A percentile compares a stretch with the other conserved stretches of the same genome.
phyloP scores from a whole-genome alignment of 495 filamentous ascomycete genomes.

The Echria macrotheca region DNA sequence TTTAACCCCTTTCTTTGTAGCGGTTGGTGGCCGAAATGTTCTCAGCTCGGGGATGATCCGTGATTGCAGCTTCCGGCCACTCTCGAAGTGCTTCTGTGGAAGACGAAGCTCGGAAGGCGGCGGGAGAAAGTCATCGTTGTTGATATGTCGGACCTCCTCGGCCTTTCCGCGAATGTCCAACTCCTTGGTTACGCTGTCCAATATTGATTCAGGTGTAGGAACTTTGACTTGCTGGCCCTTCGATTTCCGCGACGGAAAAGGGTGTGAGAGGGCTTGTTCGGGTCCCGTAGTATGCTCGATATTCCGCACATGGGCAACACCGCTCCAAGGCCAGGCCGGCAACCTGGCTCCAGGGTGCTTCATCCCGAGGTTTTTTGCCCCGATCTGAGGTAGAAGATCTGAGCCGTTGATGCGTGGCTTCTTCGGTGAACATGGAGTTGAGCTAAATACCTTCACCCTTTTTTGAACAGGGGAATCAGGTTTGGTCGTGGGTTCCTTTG shows the following conservation, averaged over 20 bases:
- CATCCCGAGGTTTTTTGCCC: slow-evolving; percentile 30
- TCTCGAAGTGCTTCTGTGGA: slow-evolving; percentile 44
- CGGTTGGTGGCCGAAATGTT: slow-evolving; percentile 6
- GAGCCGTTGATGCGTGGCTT: slow-evolving; percentile 16
- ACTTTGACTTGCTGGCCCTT: slow-evolving; percentile 45
- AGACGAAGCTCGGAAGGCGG: slow-evolving; percentile 39
- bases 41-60: slow-evolving; percentile 33
- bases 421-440: slow-evolving; percentile 31
- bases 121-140: slow-evolving; percentile 35
- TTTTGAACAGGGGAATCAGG: slow-evolving; percentile 4
- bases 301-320: slow-evolving; percentile 56
- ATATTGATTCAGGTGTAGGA: slow-evolving; percentile 38
- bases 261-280: slow-evolving; percentile 4
- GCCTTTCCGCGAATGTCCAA: slow-evolving; percentile 27
- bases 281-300: too few species aligned
- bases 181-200: slow-evolving; percentile 27
- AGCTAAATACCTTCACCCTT: slow-evolving; percentile 29
- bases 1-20: slow-evolving; percentile 10
- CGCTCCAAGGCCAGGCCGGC: slow-evolving; percentile 66
- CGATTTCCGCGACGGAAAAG: slow-evolving; percentile 36
- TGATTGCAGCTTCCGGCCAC: slow-evolving; percentile 41
- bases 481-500: slow-evolving; percentile 11
- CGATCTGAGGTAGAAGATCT: slow-evolving; percentile 24
- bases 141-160: slow-evolving; percentile 24
- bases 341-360: slow-evolving; percentile 57